Base-by-base conservation (phyloP, 352 stramenopile species). In the Globisporangium cystogenes region DNA sequence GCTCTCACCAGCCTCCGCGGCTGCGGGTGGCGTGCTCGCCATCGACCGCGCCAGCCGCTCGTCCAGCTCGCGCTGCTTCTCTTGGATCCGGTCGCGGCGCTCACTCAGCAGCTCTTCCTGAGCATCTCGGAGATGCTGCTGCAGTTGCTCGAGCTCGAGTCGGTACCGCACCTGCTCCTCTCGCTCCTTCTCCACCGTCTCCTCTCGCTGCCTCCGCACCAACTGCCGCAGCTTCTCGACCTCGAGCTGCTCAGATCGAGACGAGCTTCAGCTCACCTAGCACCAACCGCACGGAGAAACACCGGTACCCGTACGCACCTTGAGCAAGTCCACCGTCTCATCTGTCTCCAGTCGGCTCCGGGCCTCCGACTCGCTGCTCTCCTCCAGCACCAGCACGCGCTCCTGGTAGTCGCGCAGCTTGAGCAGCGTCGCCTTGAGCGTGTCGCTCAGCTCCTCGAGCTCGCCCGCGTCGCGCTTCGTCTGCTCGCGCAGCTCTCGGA, bases 281-380 rank as follows among this genome's bases (percentile, higher is more conserved):
- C n/a, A n/a, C 26, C 26, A 2, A 5, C 26, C 26, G 10, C 21
- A 50, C 6, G 15, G 16, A 24, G 14, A 11, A 55, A 20, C 1
- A n/a, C 20, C 27, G 7, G 27, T 23, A 10, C 2, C 10, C 18
- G 3, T 4, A 46, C 47, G 1, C 33, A 70, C 62, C 56, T 82
- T 87, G 18, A 91, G 70, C 48, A 84, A 55, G 49, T 91, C 76
- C 43, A 91, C 55, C 1, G 77, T 89, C 52, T 88, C 67, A 44
- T 89, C 74, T 1, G 70, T 72, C 35, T 83, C 74, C 27, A 85
- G 48, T 18, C 77, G 69, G 47, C 65, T 55, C n/a, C 66, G 62
- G 6, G 62, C 66, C 63, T 92, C 83, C 0, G 64, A 43, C 18
- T 90, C 77, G 14, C 62, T 78, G 33, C 71, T 79, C 48, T 87